Percentiles rank a stretch among this genome's conserved stretches.
Conservation (phyloP, 2,329 filamentous ascomycete genomes). For the Penicillium sclerotigenum region DNA sequence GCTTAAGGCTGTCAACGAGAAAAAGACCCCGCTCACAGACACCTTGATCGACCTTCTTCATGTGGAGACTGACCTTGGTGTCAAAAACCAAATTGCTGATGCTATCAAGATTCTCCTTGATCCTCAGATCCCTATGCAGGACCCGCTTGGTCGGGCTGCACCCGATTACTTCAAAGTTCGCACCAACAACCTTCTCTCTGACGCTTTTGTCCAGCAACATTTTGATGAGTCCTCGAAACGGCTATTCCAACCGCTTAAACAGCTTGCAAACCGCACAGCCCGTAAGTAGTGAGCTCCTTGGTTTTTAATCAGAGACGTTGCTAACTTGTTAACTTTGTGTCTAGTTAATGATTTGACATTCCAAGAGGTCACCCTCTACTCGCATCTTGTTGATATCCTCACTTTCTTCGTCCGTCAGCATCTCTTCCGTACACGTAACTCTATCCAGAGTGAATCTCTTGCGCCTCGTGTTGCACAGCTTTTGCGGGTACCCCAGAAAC, state of each 20-base stretch:
- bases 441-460: conserved; percentile 76
- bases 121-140: conserved; percentile 58
- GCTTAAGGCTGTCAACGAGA: conserved; percentile 85
- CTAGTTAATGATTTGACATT: conserved; percentile 69
- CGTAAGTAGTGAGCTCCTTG: conserved; percentile 41
- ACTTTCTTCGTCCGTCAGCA: conserved; percentile 93
- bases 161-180: conserved; percentile 67
- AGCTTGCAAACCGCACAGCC: conserved; percentile 64
- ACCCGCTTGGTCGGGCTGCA: conserved; percentile 59
- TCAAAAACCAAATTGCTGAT: conserved; percentile 93
- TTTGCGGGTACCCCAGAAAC: conserved; percentile 80
- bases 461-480: conserved; percentile 77
- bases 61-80: conserved; percentile 86
- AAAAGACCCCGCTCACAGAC: conserved; percentile 80
- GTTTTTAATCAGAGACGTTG: neutral
- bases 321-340: conserved; percentile 14
- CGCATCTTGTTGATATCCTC: conserved; percentile 86
- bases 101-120: conserved; percentile 92
- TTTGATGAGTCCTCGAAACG: conserved; percentile 83
- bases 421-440: conserved; percentile 78
- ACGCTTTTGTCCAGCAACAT: conserved; percentile 80
- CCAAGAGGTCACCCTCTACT: conserved; percentile 84
- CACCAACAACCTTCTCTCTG: conserved; percentile 69
- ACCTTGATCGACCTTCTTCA: conserved; percentile 88
- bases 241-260: conserved; percentile 81